Conservation (phyloP, 345 rosid genomes). For the Corchorus capsularis region DNA sequence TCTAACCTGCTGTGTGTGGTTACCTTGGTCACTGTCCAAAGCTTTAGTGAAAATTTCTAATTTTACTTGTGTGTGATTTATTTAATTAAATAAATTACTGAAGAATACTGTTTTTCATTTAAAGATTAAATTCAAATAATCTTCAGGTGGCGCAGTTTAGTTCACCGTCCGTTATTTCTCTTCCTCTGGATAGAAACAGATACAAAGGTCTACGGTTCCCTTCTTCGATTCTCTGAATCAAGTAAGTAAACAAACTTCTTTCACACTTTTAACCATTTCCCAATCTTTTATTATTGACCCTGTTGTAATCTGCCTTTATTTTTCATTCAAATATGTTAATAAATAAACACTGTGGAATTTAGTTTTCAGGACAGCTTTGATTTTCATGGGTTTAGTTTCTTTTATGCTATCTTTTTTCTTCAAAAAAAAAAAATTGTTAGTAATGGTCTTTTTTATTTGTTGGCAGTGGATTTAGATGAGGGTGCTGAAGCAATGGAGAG, state of each 20-base stretch:
- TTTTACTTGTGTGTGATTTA: too few species aligned
- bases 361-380: not conserved
- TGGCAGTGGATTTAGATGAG: slow-evolving; percentile 61
- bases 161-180: not conserved
- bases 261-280: not conserved
- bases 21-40: too few species aligned
- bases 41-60: too few species aligned
- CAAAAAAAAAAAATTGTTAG: not conserved
- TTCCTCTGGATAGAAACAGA: not conserved
- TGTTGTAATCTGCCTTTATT: slow-evolving; percentile 1
- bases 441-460: slow-evolving; percentile 1
- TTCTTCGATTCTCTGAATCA: slow-evolving; percentile 24
- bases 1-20: too few species aligned
- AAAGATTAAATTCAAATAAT: not conserved
- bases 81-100: not conserved
- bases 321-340: not conserved
- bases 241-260: slow-evolving; percentile 22
- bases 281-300: not conserved
- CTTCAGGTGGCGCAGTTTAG: not conserved
- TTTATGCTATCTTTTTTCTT: not conserved
- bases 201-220: slow-evolving; percentile 12
- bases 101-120: not conserved
- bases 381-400: slow-evolving; percentile 18
- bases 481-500: slow-evolving; percentile 38
- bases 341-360: not conserved